Base-by-base conservation (phyloP, 2,329 filamentous ascomycete species). In the Phyllosticta capitalensis region DNA sequence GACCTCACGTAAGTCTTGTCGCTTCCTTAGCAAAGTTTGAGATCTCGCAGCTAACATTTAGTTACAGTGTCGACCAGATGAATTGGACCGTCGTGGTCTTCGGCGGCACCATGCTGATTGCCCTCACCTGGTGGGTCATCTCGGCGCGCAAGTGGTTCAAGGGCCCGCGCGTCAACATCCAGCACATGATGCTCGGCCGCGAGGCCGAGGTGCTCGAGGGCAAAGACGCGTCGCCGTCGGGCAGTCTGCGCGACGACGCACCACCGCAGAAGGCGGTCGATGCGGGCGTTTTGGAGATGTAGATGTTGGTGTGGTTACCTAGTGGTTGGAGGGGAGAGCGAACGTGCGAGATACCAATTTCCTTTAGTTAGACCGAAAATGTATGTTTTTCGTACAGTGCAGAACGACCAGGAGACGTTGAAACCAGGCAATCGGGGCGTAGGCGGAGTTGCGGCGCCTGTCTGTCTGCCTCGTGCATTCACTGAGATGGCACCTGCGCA, bases 11-110 rank as follows among this genome's bases (percentile, higher is more conserved):
- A 70, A 66, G 14, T 55, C 60, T 54, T 12, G 19, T 53, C 14
- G 19, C 20, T 22, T 20, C 38, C 56, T 20, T 10, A 0, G 5
- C 5, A 7, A 19, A n/a, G n/a, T n/a, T 50, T 7, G 4, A 20
- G 26, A 7, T 48, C 20, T 21, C 50, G 50, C 10, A 54, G 20
- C 22, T 33, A 14, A 56, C 45, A 9, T 55, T 24, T 24, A 6
- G 7, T 26, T n/a, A 54, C 59, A 77, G 74, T 2, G 68, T 69
- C 1, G 68, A 75, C 17, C 66, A 73, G 6, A 88, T 88, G 85
- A 88, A 89, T 67, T 89, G 85, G 82, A 87, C 85, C 1, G 81
- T 76, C 63, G 73, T 88, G 22, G 84, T 87, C 9, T 88, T 85
- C 70, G 85, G 84, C 5, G 84, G 75, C 2, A 81, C 83, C 0